Evolutionary conservation across 2,329 filamentous ascomycete genomes (phyloP).

Genomic region (Diatrype stigma): DNA sequence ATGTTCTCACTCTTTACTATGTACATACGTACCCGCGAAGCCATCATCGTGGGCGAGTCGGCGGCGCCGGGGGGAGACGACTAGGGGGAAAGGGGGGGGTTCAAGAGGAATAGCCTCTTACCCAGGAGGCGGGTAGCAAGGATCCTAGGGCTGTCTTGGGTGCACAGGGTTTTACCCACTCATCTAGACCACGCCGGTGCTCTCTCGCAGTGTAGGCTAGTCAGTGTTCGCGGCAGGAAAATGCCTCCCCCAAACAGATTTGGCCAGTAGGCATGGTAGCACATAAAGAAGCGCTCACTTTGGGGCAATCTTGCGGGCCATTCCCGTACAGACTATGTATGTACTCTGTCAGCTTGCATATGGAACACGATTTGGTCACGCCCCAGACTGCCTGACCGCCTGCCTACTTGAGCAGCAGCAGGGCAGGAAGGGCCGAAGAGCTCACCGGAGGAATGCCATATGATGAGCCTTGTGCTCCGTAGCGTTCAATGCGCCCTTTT

Average conservation of each 20-base stretch:
- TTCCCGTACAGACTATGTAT: no score
- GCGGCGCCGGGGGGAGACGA: not conserved
- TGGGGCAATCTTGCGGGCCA: no score
- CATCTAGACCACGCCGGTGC: not conserved
- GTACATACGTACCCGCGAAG: not conserved
- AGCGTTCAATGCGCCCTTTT: conserved; percentile 16
- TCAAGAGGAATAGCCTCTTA: not conserved
- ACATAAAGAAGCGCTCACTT: no score
- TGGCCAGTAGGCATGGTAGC: no score
- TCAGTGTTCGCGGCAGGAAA: not conserved
- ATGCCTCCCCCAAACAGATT: no score
- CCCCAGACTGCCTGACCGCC: not conserved
- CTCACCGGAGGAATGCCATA: not conserved
- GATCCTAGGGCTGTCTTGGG: not conserved
- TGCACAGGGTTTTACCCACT: not conserved
- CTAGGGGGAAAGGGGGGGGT: no score
- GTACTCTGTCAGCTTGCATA: not conserved
- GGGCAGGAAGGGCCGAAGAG: not conserved
- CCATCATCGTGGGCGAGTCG: not conserved
- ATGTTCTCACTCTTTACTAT: not conserved
- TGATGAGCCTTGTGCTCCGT: conserved; percentile 15
- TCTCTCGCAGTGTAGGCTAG: not conserved
- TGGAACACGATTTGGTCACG: no score
- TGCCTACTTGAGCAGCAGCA: no score
- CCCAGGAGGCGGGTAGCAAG: not conserved